These are phyloP conservation scores for Hyphochytrium catenoides DNA, from an alignment of 352 stramenopile genomes.

Conservation along the genomic window DNA sequence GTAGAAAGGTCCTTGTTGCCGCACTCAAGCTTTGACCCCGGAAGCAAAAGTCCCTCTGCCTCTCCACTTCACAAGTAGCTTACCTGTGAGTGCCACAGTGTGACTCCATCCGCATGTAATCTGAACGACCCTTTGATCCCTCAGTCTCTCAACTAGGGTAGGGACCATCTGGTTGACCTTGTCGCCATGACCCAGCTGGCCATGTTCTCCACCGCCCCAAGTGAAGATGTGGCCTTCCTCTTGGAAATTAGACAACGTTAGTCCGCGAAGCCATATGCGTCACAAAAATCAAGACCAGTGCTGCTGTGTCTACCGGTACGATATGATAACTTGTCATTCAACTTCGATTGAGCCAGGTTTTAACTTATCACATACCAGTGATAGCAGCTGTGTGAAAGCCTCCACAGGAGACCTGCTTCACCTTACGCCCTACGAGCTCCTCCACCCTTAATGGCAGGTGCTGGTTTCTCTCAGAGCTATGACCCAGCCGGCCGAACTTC, in stretches of 20 bases:
- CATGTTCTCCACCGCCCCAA: conserved; percentile 70
- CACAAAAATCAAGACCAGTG: too few relatives aligned
- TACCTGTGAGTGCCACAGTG: conserved; percentile 65
- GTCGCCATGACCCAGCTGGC: conserved; percentile 86
- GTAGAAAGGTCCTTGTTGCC: too few relatives aligned
- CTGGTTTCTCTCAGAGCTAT: conserved; percentile 58
- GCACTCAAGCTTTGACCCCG: too few relatives aligned
- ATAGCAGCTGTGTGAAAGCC: conserved; percentile 61
- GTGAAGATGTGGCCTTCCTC: too few relatives aligned
- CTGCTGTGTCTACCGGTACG: too few relatives aligned
- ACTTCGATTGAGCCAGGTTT: not conserved
- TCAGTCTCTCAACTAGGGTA: conserved; percentile 66
- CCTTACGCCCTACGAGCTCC: conserved; percentile 27
- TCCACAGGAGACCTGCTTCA: conserved; percentile 63
- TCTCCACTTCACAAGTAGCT: not conserved
- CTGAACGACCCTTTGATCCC: conserved; percentile 65
- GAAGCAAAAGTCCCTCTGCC: too few relatives aligned
- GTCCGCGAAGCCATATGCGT: too few relatives aligned
- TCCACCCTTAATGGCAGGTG: conserved; percentile 40
- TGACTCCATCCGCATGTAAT: conserved; percentile 90
- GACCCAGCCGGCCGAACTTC: conserved; percentile 60
- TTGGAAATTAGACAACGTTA: too few relatives aligned
- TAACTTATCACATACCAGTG: conserved; percentile 10
- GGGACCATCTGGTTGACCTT: conserved; percentile 83
- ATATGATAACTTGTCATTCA: too few relatives aligned